Evolutionary conservation across 305 asterid species (phyloP).

Genomic region (Lippia alba): DNA sequence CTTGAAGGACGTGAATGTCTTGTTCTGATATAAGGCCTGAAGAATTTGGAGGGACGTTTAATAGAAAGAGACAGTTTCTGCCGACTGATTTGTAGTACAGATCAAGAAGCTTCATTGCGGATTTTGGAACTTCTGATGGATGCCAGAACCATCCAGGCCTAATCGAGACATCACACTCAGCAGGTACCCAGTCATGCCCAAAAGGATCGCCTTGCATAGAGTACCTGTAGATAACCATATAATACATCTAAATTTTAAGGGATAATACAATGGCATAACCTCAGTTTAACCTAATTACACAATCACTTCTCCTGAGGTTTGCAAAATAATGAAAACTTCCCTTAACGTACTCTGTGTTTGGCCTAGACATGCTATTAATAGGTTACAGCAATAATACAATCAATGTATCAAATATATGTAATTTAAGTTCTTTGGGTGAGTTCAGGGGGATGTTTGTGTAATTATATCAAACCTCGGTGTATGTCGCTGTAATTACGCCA

Average conservation of each 20-base stretch:
- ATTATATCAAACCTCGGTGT: too few species aligned
- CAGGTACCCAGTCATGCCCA: slow-evolving; percentile 93
- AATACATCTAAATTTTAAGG: neutral
- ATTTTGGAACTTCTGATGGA: slow-evolving; percentile 74
- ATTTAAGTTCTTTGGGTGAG: too few species aligned
- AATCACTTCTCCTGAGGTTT: too few species aligned
- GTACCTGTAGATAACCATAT: slow-evolving; percentile 52
- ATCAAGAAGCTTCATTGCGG: slow-evolving; percentile 83
- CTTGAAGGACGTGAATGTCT: slow-evolving; percentile 79
- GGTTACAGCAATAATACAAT: too few species aligned
- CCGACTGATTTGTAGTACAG: slow-evolving; percentile 88
- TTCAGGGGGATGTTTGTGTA: too few species aligned
- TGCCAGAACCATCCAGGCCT: slow-evolving; percentile 99
- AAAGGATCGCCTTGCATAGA: slow-evolving; percentile 72
- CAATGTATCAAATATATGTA: too few species aligned
- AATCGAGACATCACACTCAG: slow-evolving; percentile 93
- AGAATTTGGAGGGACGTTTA: slow-evolving; percentile 92
- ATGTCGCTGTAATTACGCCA: too few species aligned
- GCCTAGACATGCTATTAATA: too few species aligned
- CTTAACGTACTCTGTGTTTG: too few species aligned
- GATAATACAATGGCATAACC: too few species aligned
- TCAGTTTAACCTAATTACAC: too few species aligned
- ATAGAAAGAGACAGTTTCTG: slow-evolving; percentile 77
- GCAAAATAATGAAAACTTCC: too few species aligned
- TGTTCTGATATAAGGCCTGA: slow-evolving; percentile 86